Evolutionary conservation across 2,329 filamentous ascomycete species (phyloP).

Genomic region (Beauveria varroae): DNA sequence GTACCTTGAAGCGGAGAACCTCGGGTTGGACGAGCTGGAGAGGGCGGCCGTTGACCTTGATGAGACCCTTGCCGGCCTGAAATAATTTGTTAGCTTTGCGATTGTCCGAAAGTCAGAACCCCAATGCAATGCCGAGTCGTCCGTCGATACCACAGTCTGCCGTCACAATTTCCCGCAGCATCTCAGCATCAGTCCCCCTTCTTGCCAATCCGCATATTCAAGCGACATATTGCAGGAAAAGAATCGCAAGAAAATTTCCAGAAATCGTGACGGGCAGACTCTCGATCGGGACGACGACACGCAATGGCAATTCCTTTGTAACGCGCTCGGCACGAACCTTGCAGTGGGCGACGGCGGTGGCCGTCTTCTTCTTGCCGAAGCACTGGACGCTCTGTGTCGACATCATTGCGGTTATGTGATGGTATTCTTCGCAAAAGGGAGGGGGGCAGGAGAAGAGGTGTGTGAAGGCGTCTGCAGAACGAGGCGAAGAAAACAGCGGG

Average conservation of each 20-base stretch:
- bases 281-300: neutral
- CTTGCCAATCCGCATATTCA: neutral
- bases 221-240: neutral
- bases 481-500: slow-evolving; percentile 12
- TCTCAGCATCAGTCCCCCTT: neutral
- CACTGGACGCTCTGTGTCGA: slow-evolving; percentile 83
- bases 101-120: neutral
- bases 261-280: neutral
- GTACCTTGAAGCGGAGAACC: slow-evolving; percentile 94
- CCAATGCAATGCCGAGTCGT: neutral
- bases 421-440: slow-evolving; percentile 1
- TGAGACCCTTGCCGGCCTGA: slow-evolving; percentile 58
- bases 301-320: neutral
- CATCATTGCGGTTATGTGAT: slow-evolving; percentile 36
- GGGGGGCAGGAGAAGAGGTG: neutral
- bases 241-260: neutral
- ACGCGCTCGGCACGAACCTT: slow-evolving; percentile 52
- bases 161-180: neutral
- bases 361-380: slow-evolving; percentile 98
- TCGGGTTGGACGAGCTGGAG: slow-evolving; percentile 91
- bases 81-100: slow-evolving; percentile 22
- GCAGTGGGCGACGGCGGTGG: slow-evolving; percentile 85
- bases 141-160: neutral
- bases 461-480: slow-evolving; percentile 1
- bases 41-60: slow-evolving; percentile 98